Percentiles rank a stretch among this genome's conserved stretches.
Conservation (phyloP, 495 filamentous ascomycete species). For the Hyaloscypha variabilis region DNA sequence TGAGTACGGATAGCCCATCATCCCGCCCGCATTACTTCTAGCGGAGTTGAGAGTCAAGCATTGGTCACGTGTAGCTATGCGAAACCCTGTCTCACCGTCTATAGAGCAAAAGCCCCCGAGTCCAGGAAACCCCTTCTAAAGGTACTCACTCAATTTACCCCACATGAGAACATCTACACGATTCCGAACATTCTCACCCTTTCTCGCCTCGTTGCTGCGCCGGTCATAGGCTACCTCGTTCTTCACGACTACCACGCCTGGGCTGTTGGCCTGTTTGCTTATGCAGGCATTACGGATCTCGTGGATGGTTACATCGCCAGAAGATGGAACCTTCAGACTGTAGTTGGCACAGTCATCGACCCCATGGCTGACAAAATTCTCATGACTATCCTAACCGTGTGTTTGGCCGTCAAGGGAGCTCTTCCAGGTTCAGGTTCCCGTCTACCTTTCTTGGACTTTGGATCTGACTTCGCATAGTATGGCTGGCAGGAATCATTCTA, state of each 20-base stretch:
- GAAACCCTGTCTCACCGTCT: not conserved
- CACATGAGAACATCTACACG: slow-evolving; percentile 93
- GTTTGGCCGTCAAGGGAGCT: slow-evolving; percentile 76
- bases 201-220: slow-evolving; percentile 80
- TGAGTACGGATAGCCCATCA: not conserved
- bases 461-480: slow-evolving; percentile 54
- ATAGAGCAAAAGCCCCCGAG: not conserved
- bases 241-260: slow-evolving; percentile 76
- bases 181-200: slow-evolving; percentile 91
- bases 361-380: slow-evolving; percentile 95
- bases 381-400: slow-evolving; percentile 89
- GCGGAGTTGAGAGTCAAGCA: not conserved
- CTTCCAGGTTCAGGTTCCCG: slow-evolving; percentile 66
- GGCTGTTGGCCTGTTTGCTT: slow-evolving; percentile 84
- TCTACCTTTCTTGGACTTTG: not conserved
- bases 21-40: not conserved
- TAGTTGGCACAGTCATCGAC: slow-evolving; percentile 95
- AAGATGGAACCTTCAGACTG: slow-evolving; percentile 83
- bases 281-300: slow-evolving; percentile 88
- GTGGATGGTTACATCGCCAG: slow-evolving; percentile 93
- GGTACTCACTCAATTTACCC: slow-evolving; percentile 26
- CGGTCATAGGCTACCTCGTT: slow-evolving; percentile 86
- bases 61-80: not conserved
- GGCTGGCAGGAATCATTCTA: slow-evolving; percentile 85
- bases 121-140: slow-evolving; percentile 30